Percentiles rank a stretch among this genome's conserved stretches.
Evolutionary conservation across 805 yeast species (phyloP).

Genomic region (Ogataea polymorpha): DNA sequence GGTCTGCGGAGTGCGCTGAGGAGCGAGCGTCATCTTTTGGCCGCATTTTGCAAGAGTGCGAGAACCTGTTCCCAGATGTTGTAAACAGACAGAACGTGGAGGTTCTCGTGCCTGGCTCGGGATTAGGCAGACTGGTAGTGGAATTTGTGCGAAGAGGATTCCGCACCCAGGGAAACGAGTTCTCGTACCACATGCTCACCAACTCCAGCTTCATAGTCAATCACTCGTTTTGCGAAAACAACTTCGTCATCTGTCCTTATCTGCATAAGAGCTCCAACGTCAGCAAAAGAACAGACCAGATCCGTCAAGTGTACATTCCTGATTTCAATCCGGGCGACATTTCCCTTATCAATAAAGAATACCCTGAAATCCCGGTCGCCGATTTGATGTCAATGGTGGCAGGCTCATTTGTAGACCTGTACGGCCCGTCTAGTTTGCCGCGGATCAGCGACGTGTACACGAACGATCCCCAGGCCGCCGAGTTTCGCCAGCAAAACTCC

Average conservation of each 20-base stretch:
- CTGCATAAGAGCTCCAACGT: conserved; percentile 51
- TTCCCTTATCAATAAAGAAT: conserved; percentile 29
- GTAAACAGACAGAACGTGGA: conserved; percentile 36
- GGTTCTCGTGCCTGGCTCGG: conserved; percentile 62
- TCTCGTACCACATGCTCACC: conserved; percentile 61
- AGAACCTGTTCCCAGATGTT: conserved; percentile 36
- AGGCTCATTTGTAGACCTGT: conserved; percentile 68
- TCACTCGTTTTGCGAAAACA: conserved; percentile 38
- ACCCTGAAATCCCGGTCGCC: conserved; percentile 41
- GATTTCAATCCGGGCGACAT: conserved; percentile 46
- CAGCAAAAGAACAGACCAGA: conserved; percentile 42
- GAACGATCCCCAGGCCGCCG: conserved; percentile 36
- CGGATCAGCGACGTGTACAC: conserved; percentile 36
- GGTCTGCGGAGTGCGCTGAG: conserved; percentile 50
- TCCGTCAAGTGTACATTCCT: conserved; percentile 51
- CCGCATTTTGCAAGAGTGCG: conserved; percentile 36
- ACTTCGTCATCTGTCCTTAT: conserved; percentile 48
- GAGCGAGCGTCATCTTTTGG: conserved; percentile 45
- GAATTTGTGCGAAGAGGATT: conserved; percentile 56
- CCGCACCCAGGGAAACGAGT: conserved; percentile 64
- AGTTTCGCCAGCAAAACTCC: conserved; percentile 40
- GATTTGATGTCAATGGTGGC: conserved; percentile 69
- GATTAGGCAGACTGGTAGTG: conserved; percentile 55
- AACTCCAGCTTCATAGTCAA: conserved; percentile 55
- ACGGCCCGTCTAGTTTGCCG: conserved; percentile 46